Evolutionary conservation across 805 yeast species (phyloP).

Genomic region (Lachancea sp.): DNA sequence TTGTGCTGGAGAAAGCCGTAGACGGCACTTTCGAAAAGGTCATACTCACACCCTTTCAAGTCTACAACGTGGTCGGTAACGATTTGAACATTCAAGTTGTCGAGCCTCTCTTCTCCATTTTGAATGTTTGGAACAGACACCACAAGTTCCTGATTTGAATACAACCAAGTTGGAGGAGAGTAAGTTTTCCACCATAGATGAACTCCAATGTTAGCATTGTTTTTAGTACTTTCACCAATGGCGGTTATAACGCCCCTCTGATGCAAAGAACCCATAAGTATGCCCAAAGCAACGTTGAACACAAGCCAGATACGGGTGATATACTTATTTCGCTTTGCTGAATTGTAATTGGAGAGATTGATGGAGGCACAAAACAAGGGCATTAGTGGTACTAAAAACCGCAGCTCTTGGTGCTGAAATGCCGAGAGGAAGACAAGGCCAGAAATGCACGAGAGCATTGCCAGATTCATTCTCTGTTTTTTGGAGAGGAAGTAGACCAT

Average conservation of each 20-base stretch:
- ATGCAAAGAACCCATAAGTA: conserved; percentile 74
- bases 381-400: conserved; percentile 73
- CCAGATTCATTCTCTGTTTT: conserved; percentile 32
- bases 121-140: conserved; percentile 19
- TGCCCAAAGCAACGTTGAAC: conserved; percentile 55
- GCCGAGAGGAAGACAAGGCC: conserved; percentile 58
- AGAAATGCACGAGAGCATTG: conserved; percentile 54
- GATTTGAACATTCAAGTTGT: conserved; percentile 12
- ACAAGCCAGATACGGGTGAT: conserved; percentile 44
- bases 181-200: conserved; percentile 92
- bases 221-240: conserved; percentile 36
- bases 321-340: conserved; percentile 14
- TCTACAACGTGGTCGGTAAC: conserved; percentile 34
- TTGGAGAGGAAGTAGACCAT: conserved; percentile 40
- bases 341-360: conserved; percentile 35
- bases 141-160: conserved; percentile 28
- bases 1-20: conserved; percentile 8
- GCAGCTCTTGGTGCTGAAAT: conserved; percentile 88
- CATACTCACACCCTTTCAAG: conserved; percentile 40
- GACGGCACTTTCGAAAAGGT: conserved; percentile 21
- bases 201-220: conserved; percentile 30
- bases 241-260: conserved; percentile 87
- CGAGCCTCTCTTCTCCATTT: conserved; percentile 20
- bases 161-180: conserved; percentile 86
- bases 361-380: conserved; percentile 63